These are phyloP conservation scores for Cryomyces minteri DNA, from an alignment of 495 filamentous ascomycete species.

Conservation along the genomic window DNA sequence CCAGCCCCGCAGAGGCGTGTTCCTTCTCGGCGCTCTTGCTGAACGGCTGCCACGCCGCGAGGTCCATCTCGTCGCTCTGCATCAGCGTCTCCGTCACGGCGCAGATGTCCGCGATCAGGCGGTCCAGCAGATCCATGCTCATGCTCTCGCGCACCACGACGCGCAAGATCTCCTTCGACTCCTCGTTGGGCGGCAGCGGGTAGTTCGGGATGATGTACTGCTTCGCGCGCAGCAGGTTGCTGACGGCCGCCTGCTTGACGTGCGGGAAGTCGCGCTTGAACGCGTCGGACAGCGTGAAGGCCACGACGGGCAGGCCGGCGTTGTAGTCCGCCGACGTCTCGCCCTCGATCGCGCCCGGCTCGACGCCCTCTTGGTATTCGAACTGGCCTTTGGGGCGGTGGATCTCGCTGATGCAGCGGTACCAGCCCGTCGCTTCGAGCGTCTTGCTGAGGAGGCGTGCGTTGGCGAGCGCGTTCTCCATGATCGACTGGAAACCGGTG, in stretches of 20 bases:
- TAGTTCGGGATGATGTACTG: constrained; percentile 70
- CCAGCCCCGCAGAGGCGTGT: constrained; percentile 16
- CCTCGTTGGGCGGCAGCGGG: constrained; percentile 43
- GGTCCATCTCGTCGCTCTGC: constrained; percentile 27
- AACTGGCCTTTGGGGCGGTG: constrained; percentile 34
- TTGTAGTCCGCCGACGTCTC: constrained; percentile 44
- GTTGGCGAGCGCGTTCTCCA: constrained; percentile 55
- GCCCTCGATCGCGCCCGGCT: constrained; percentile 19
- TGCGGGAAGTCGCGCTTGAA: constrained; percentile 45
- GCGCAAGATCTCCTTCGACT: constrained; percentile 47
- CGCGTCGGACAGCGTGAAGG: constrained; percentile 44
- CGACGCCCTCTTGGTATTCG: constrained; percentile 16
- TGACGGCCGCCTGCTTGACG: constrained; percentile 47
- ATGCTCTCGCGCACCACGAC: constrained; percentile 53
- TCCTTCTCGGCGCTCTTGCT: constrained; percentile 21
- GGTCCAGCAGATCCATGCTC: constrained; percentile 48
- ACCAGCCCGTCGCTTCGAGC: constrained; percentile 55
- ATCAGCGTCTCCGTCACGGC: constrained; percentile 37
- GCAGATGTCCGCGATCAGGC: constrained; percentile 35
- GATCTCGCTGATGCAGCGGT: constrained; percentile 49
- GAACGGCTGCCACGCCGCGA: constrained; percentile 20
- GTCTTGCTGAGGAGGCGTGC: constrained; percentile 46
- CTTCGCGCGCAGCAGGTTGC: constrained; percentile 42
- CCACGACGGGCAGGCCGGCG: constrained; percentile 51
- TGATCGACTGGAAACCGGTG: constrained; percentile 42